These are phyloP conservation scores for Annulohypoxylon nitens DNA, from an alignment of 495 filamentous ascomycete genomes.

Conservation along the genomic window DNA sequence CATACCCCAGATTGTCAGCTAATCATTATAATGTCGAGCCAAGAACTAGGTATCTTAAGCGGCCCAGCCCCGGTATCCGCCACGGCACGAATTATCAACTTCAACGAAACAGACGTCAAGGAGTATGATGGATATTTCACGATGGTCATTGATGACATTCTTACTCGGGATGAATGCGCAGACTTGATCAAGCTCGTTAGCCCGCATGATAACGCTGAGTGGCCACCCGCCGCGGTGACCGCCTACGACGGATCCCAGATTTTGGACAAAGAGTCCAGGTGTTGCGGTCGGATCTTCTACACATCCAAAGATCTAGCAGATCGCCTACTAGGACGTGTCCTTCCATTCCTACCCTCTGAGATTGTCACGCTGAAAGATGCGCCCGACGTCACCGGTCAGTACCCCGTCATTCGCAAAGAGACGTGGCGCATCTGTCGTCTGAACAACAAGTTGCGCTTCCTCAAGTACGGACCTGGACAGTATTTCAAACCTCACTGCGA, in stretches of 20 bases:
- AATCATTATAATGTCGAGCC: background rate
- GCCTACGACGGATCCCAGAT: slow-evolving; percentile 17
- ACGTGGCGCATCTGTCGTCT: slow-evolving; percentile 68
- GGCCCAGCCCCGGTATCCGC: slow-evolving; percentile 15
- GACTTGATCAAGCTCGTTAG: slow-evolving; percentile 12
- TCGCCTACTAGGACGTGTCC: slow-evolving; percentile 25
- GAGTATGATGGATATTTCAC: slow-evolving; percentile 24
- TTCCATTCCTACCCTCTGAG: slow-evolving; percentile 23
- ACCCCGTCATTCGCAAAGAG: slow-evolving; percentile 49
- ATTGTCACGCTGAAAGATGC: slow-evolving; percentile 30
- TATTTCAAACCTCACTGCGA: slow-evolving; percentile 85
- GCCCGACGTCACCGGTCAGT: slow-evolving; percentile 27
- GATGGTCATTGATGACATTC: slow-evolving; percentile 22
- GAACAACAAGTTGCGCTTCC: slow-evolving; percentile 83
- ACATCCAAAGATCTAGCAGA: slow-evolving; percentile 18
- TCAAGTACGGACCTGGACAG: slow-evolving; percentile 79
- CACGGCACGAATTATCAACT: slow-evolving; percentile 18
- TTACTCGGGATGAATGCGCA: slow-evolving; percentile 1
- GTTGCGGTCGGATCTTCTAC: slow-evolving; percentile 24
- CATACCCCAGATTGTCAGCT: no score
- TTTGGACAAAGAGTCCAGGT: slow-evolving; percentile 12
- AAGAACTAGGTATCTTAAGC: background rate
- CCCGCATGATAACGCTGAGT: slow-evolving; percentile 2
- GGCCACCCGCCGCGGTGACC: slow-evolving; percentile 19
- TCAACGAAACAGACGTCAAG: slow-evolving; percentile 12